Percentiles rank a stretch among this genome's conserved stretches.
Evolutionary conservation across 129 eudicot genomes (phyloP).

Genomic region (Erigeron canadensis): DNA sequence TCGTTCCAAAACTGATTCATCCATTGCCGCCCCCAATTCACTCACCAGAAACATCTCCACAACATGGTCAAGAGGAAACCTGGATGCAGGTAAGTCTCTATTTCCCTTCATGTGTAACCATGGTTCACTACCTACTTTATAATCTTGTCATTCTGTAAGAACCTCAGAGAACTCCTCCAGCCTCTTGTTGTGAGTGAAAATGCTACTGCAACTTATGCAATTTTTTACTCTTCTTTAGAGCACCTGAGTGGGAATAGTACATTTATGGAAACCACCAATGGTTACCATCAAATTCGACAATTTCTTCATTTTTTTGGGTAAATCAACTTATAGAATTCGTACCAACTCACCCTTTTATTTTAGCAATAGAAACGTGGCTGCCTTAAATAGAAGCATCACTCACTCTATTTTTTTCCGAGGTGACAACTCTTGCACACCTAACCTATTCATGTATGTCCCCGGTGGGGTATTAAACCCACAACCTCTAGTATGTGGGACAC

Average conservation of each 20-base stretch:
- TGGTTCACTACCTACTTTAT: not conserved
- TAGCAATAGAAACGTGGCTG: no score
- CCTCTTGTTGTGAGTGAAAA: not conserved
- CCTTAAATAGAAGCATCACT: no score
- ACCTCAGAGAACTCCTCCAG: not conserved
- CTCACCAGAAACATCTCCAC: slow-evolving; percentile 96
- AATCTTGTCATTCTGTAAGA: not conserved
- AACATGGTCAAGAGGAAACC: slow-evolving; percentile 63
- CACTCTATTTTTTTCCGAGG: no score
- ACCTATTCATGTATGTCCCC: no score
- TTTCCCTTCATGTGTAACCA: not conserved
- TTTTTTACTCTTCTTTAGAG: not conserved
- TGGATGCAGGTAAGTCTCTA: slow-evolving; percentile 78
- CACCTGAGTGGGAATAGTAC: not conserved
- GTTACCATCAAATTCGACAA: not conserved
- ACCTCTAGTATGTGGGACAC: no score
- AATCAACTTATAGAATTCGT: not conserved
- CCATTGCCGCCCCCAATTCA: slow-evolving; percentile 90
- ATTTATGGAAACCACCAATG: not conserved
- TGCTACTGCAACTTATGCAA: no score
- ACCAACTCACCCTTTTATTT: not conserved
- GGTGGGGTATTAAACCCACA: no score
- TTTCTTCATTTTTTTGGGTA: not conserved
- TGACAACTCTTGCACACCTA: no score
- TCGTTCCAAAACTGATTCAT: slow-evolving; percentile 93